Evolutionary conservation across 2,329 filamentous ascomycete species (phyloP).

Genomic region (Aureobasidium melanogenum): DNA sequence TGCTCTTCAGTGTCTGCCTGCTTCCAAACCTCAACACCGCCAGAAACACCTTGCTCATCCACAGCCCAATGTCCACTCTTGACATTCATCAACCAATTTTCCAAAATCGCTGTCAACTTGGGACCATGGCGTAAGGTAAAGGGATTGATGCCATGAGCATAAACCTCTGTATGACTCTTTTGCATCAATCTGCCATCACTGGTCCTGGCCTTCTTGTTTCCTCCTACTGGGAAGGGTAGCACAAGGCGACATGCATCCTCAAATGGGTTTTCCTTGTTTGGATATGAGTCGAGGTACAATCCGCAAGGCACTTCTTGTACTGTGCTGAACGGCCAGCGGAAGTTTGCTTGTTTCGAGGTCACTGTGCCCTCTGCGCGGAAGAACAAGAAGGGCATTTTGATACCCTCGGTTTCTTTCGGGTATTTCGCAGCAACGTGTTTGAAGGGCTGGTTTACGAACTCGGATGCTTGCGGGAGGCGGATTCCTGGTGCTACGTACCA

Average conservation of each 20-base stretch:
- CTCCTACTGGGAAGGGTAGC: constrained; percentile 23
- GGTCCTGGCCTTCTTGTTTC: constrained; percentile 23
- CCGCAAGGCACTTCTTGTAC: constrained; percentile 26
- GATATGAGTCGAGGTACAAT: constrained; percentile 26
- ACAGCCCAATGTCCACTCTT: constrained; percentile 26
- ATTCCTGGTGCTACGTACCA: constrained; percentile 26
- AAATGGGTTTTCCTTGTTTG: constrained; percentile 26
- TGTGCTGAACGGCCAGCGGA: constrained; percentile 26
- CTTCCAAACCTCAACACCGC: constrained; percentile 24
- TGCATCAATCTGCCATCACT: constrained; percentile 23
- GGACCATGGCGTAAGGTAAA: constrained; percentile 26
- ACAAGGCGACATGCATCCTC: constrained; percentile 27
- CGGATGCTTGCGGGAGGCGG: constrained; percentile 25
- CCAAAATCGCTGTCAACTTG: constrained; percentile 24
- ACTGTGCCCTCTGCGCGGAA: constrained; percentile 24
- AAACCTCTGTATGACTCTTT: constrained; percentile 24
- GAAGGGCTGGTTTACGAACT: constrained; percentile 27
- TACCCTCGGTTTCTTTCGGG: constrained; percentile 23
- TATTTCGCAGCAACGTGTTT: constrained; percentile 20
- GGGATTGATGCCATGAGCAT: constrained; percentile 25
- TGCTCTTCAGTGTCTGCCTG: constrained; percentile 25
- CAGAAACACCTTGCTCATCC: constrained; percentile 23
- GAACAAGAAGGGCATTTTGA: constrained; percentile 28
- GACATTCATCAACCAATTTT: constrained; percentile 25
- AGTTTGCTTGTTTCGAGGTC: constrained; percentile 25